phyloP scores from a whole-genome alignment of 345 rosid genomes.

The Syzygium jambos region DNA sequence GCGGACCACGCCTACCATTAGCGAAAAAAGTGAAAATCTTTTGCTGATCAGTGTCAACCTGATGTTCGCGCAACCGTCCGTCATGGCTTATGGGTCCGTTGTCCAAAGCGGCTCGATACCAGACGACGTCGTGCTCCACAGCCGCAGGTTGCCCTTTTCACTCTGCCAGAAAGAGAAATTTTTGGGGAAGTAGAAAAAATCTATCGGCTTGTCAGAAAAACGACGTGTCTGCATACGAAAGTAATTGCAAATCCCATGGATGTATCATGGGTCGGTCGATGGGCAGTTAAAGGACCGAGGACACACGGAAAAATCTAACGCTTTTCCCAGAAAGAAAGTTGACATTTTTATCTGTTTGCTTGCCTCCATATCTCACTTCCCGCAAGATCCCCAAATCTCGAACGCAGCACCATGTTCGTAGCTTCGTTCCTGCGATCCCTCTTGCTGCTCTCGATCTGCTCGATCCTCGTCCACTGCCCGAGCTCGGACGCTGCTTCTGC shows the following conservation, averaged over 20 bases:
- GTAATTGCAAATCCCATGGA: not conserved
- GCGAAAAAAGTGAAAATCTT: not conserved
- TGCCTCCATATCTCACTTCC: not conserved
- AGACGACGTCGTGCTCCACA: not conserved
- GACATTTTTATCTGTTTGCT: not conserved
- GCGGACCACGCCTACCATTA: not conserved
- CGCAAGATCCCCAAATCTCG: not conserved
- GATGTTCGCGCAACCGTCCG: too few relatives aligned
- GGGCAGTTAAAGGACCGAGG: not conserved
- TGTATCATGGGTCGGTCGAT: not conserved
- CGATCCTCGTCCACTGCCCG: conserved; percentile 21
- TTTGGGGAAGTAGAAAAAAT: not conserved
- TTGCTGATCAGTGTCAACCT: rapidly evolving
- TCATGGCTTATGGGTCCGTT: too few relatives aligned
- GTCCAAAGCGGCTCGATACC: not conserved
- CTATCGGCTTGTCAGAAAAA: not conserved
- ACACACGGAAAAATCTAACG: not conserved
- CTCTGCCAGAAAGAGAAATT: not conserved
- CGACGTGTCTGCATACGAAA: not conserved
- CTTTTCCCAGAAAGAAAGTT: not conserved
- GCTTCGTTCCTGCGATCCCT: not conserved
- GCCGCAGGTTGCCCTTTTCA: not conserved
- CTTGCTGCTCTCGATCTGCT: conserved; percentile 22
- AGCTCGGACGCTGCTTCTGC: conserved; percentile 42
- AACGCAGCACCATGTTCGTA: not conserved